Base-by-base conservation (phyloP, 352 stramenopile genomes). In the Phytophthora uliginosa region DNA sequence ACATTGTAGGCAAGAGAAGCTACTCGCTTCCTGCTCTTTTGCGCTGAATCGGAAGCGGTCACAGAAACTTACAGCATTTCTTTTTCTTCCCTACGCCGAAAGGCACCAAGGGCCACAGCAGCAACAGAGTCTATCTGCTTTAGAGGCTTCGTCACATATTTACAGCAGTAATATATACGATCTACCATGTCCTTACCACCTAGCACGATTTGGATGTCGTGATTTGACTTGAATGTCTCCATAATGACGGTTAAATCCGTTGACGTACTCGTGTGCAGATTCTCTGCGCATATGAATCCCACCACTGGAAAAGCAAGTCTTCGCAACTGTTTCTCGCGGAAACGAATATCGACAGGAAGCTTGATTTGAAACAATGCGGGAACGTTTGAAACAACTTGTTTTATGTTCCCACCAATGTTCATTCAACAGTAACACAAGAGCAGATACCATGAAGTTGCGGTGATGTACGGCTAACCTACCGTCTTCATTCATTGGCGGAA, bases 141-240 rank as follows among this genome's bases (percentile, higher is more conserved):
- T 22, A 61, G 61, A 13, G 50, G 61, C 18, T 68, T 60, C 5
- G 51, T 68, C 2, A 68, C 18, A 18, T 66, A 68, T 5, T 68
- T 68, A 7, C 42, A 50, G 28, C 18, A 42, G 24, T 34, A 69
- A 12, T 52, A 33, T 13, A 63, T 69, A 0, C 62, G 22, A 24
- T 62, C 52, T 0, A 40, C 31, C 3, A 28, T 17, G 20, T 63
- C 62, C 1, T 15, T 51, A n/a, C 40, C 42, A 10, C 40, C 62
- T 8, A 58, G 18, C 1, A 62, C 20, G 6, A 62, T 8, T 45
- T 62, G 62, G 26, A 63, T 48, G 40, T 48, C 40, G 13, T 48
- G 40, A 15, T 48, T 47, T 47, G 38, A 69, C 24, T 53, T 59
- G 18, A 69, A 69, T 2, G 62, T 51, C 2, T 52, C 62, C 62